Base-by-base conservation (phyloP, 2,329 filamentous ascomycete species). In the Fusarium citri region DNA sequence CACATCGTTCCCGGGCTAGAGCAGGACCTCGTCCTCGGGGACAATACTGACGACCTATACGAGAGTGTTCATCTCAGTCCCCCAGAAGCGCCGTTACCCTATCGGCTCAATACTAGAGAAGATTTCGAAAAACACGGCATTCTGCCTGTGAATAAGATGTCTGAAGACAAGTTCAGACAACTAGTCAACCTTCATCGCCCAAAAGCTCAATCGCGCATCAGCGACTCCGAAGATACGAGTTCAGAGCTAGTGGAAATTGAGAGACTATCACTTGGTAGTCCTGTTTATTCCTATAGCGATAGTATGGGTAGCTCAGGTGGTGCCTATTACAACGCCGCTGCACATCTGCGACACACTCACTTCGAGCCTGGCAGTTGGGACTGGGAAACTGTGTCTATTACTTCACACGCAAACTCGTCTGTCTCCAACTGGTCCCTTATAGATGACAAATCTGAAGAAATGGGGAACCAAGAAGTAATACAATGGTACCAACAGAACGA, bases 21-120 rank as follows among this genome's bases (percentile, higher is more conserved):
- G 14, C 55, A 66, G 6, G 64, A 66, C 11, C 48, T 66, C n/a
- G 22, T 66, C 18, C 55, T 66, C 6, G 62, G 64, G 15, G 28
- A 50, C n/a, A 37, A 46, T 8, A 50, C 48, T 1, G 26, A 66
- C 8, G 55, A 66, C 16, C 23, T 66, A 3, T 50, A 34, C 11
- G 30, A 51, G 28, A 66, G 64, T 23, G 26, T 66, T 25, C 55
- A 49, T 10, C 26, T 66, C 20, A 28, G 25, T 26, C 30, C 20
- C 15, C 48, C 63, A 25, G 34, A 42, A 34, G 26, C n/a, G 8
- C 18, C n/a, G 16, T 15, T 8, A 3, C 15, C n/a, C 25, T 20
- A 4, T 22, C 59, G 49, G 22, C 18, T 49, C 15, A 25, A 28
- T 6, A 45, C 43, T 20, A 28, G 5, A 12, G 23, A 43, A 22